Percentiles rank a stretch among this genome's conserved stretches.
phyloP scores from a whole-genome alignment of 768 basidiomycete species.

The Calocybe cyanea region DNA sequence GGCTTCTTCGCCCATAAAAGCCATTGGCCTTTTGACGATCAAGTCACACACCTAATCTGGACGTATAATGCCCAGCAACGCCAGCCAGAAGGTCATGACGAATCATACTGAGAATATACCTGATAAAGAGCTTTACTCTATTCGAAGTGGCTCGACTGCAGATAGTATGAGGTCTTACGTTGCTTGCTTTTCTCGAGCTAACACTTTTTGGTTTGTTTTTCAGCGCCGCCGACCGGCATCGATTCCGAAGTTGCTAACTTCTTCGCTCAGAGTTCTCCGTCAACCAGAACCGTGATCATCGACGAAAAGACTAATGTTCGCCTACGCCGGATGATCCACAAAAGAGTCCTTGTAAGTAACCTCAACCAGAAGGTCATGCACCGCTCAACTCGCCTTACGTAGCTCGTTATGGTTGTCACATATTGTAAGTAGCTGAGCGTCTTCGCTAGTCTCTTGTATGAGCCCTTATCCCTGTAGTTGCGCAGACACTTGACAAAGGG shows the following conservation, averaged over 20 bases:
- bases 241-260: slow-evolving; percentile 45
- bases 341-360: slow-evolving; percentile 35
- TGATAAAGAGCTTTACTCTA: slow-evolving; percentile 30
- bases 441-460: background rate
- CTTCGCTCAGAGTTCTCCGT: slow-evolving; percentile 27
- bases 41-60: background rate
- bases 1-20: slow-evolving; percentile 11
- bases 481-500: slow-evolving; percentile 47
- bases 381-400: background rate
- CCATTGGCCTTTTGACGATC: slow-evolving; percentile 5
- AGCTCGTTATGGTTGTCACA: slow-evolving; percentile 43
- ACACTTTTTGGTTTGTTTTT: slow-evolving; percentile 1
- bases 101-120: slow-evolving; percentile 15
- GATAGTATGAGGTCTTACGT: slow-evolving; percentile 8
- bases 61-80: slow-evolving; percentile 7
- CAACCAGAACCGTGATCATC: slow-evolving; percentile 27
- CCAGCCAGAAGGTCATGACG: slow-evolving; percentile 6
- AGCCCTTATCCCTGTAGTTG: slow-evolving; percentile 25
- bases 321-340: slow-evolving; percentile 43
- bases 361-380: background rate
- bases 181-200: background rate
- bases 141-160: slow-evolving; percentile 26
- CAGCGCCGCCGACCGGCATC: slow-evolving; percentile 27
- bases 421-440: slow-evolving; percentile 28
- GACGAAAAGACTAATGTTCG: slow-evolving; percentile 39